Evolutionary conservation across 495 filamentous ascomycete species (phyloP).

Genomic region (Penicillium diatomitis): DNA sequence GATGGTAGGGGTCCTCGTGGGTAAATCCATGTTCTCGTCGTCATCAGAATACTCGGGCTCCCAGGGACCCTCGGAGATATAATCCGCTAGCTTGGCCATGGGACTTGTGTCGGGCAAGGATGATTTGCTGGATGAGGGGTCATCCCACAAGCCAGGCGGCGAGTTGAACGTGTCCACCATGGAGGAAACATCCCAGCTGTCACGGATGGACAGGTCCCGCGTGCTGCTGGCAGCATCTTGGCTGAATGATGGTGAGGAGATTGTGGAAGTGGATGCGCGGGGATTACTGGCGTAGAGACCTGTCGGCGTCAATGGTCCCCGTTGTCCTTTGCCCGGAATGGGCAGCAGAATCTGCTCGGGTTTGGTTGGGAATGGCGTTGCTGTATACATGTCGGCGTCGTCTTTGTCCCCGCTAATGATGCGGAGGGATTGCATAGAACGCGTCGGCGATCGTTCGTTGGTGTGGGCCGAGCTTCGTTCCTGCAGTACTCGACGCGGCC

Average conservation of each 20-base stretch:
- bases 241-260: slow-evolving; percentile 22
- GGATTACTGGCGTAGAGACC: slow-evolving; percentile 18
- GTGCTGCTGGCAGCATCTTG: slow-evolving; percentile 21
- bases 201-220: slow-evolving; percentile 23
- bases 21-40: slow-evolving; percentile 29
- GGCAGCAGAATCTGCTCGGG: slow-evolving; percentile 44
- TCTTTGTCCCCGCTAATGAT: slow-evolving; percentile 24
- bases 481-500: slow-evolving; percentile 38
- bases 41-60: slow-evolving; percentile 29
- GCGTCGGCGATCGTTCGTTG: slow-evolving; percentile 33
- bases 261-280: slow-evolving; percentile 14
- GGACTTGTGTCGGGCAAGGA: slow-evolving; percentile 26
- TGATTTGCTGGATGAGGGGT: slow-evolving; percentile 34
- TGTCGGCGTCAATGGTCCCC: slow-evolving; percentile 27
- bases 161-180: slow-evolving; percentile 33
- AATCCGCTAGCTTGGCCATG: slow-evolving; percentile 16
- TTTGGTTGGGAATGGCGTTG: slow-evolving; percentile 43
- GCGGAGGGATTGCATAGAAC: slow-evolving; percentile 28
- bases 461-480: slow-evolving; percentile 45
- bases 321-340: slow-evolving; percentile 34
- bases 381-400: slow-evolving; percentile 32
- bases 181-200: slow-evolving; percentile 35
- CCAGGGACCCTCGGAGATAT: slow-evolving; percentile 15
- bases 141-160: slow-evolving; percentile 36
- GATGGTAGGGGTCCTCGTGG: slow-evolving; percentile 32